Base-by-base conservation (phyloP, 345 rosid genomes). In the Pistacia atlantica region DNA sequence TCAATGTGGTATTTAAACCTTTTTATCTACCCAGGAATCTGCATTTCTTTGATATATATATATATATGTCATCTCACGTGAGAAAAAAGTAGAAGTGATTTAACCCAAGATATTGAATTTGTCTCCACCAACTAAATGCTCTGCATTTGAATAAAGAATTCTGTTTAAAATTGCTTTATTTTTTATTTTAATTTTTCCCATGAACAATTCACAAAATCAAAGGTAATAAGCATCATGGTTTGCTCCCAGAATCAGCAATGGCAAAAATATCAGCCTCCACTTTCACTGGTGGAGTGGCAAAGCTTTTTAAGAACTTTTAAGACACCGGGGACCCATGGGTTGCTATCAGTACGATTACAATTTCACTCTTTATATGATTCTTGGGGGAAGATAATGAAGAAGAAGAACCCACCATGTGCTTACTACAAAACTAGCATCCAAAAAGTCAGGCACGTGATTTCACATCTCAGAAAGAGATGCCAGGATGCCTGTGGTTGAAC, bases 381-480 rank as follows among this genome's bases (percentile, higher is more conserved):
- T 35, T 17, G 2, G 46, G 6, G 31, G 55, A 51, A 31, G 33
- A 31, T 31, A 2, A 31, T 42, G 46, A 38, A 38, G 5, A 38
- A 38, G 6, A 38, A 46, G 75, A 61, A 16, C 68, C 67, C 68
- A 48, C 46, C 31, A 56, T 56, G 74, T 56, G 63, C 63, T 28
- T 52, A 17, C n/a, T 37, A 55, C 8, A 5, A 13, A 11, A 10
- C 8, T 46, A 51, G 72, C 52, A 69, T 69, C 72, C 59, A 52
- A 69, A 51, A 69, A 69, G 58, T 6, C 38, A 11, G 69, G 54
- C 69, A 10, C 22, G 9, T 20, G 22, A 38, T 65, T 38, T 66
- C 54, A n/a, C 54, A 4, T 45, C 69, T 9, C 11, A n/a, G 8
- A 17, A 31, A 65, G 5, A 20, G 69, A 66, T 45, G 54, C 54